A percentile compares a stretch with the other conserved stretches of the same genome.
phyloP scores from a whole-genome alignment of 306 rosid species.

The Malus sylvestris region DNA sequence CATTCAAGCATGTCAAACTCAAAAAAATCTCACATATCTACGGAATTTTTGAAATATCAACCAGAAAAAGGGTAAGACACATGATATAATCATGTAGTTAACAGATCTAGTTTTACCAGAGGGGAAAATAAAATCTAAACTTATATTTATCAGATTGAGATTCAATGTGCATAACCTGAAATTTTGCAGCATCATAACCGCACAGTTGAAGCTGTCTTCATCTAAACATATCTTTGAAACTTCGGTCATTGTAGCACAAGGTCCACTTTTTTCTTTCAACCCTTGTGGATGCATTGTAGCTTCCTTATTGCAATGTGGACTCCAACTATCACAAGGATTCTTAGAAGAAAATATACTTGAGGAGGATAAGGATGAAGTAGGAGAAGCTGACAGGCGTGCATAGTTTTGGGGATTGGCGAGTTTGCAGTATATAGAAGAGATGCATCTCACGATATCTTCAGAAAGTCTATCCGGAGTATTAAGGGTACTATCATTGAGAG shows the following conservation, averaged over 20 bases:
- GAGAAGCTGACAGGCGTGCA: slow-evolving; percentile 13
- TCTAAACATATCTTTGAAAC: slow-evolving; percentile 28
- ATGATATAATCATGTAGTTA: neutral
- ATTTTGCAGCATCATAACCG: slow-evolving; percentile 24
- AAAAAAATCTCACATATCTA: neutral
- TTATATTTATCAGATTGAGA: neutral
- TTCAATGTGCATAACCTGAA: slow-evolving; percentile 15
- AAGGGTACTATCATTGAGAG: slow-evolving; percentile 4
- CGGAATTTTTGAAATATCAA: neutral
- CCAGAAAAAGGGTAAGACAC: neutral
- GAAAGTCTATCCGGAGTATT: slow-evolving; percentile 32
- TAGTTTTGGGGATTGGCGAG: slow-evolving; percentile 16
- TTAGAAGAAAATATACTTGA: slow-evolving; percentile 26
- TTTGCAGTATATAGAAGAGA: slow-evolving; percentile 38
- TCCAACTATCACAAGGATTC: slow-evolving; percentile 27
- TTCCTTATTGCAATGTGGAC: slow-evolving; percentile 23
- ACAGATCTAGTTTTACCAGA: neutral
- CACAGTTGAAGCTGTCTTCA: slow-evolving; percentile 20
- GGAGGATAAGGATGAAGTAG: slow-evolving; percentile 23
- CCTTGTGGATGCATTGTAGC: neutral
- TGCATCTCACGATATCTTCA: slow-evolving; percentile 31
- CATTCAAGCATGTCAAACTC: neutral
- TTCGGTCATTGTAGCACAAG: slow-evolving; percentile 21
- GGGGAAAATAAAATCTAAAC: neutral
- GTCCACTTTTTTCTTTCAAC: slow-evolving; percentile 1